These are phyloP conservation scores for Scortechinia acanthostroma DNA, from an alignment of 2,329 filamentous ascomycete genomes.

Conservation along the genomic window DNA sequence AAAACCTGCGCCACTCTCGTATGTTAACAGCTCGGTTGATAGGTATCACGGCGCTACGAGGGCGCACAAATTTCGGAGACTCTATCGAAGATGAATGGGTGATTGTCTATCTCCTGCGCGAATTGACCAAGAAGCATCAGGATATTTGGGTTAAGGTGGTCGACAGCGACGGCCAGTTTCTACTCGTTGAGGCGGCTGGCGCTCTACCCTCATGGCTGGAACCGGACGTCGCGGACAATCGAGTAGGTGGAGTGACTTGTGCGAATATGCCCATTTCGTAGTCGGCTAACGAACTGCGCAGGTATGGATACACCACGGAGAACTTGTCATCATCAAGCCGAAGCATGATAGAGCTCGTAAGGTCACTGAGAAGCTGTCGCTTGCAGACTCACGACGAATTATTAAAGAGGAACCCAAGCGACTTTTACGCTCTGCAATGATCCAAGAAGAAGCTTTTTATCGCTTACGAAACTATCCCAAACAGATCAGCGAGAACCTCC, in stretches of 20 bases:
- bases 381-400: conserved; percentile 56
- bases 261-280: not conserved
- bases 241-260: conserved; percentile 20
- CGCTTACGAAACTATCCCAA: conserved; percentile 76
- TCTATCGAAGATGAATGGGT: conserved; percentile 97
- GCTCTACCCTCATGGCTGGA: conserved; percentile 83
- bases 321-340: conserved; percentile 67
- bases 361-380: conserved; percentile 35
- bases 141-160: conserved; percentile 75
- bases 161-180: conserved; percentile 89
- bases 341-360: conserved; percentile 22
- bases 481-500: conserved; percentile 69
- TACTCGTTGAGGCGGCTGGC: conserved; percentile 87
- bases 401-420: conserved; percentile 46
- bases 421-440: conserved; percentile 63
- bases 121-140: conserved; percentile 67
- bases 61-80: conserved; percentile 75
- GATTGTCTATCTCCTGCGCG: conserved; percentile 79
- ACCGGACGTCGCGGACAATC: conserved; percentile 79
- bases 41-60: not conserved
- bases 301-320: conserved; percentile 78
- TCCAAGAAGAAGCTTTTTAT: conserved; percentile 88
- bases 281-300: not conserved
- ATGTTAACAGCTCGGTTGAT: not conserved
- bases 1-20: not conserved